Evolutionary conservation across 441 rosid species (phyloP).

Genomic region (Gossypium schwendimanii): DNA sequence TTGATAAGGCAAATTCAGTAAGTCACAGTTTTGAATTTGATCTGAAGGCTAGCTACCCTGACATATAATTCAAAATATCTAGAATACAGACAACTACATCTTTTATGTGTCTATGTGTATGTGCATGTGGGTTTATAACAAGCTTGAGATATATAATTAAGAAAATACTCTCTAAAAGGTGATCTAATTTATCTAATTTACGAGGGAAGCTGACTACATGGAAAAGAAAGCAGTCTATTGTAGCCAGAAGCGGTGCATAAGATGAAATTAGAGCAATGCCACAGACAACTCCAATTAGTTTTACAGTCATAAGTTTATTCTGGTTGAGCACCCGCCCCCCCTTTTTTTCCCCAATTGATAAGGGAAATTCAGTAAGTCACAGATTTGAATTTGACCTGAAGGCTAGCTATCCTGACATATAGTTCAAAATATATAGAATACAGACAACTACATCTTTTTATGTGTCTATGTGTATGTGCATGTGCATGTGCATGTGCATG

Average conservation of each 20-base stretch:
- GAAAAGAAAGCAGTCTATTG: too few species aligned
- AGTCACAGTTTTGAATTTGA: background rate
- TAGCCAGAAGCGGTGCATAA: too few species aligned
- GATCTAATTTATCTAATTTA: background rate
- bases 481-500: background rate
- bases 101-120: background rate
- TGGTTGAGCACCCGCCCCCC: background rate
- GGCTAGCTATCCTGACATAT: background rate
- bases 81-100: background rate
- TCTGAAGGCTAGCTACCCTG: background rate
- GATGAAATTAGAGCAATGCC: too few species aligned
- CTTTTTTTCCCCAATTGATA: background rate
- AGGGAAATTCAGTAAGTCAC: background rate
- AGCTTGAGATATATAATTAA: background rate
- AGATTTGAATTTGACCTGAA: background rate
- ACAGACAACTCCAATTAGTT: too few species aligned
- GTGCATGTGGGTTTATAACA: background rate
- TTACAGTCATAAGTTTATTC: background rate
- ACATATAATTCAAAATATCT: background rate
- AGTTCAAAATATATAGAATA: background rate
- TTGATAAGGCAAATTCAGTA: background rate
- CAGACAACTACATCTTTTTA: background rate
- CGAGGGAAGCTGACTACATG: too few species aligned
- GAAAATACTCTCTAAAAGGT: background rate
- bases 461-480: background rate